These are phyloP conservation scores for Dioszegia hungarica DNA, from an alignment of 768 basidiomycete species.

Conservation along the genomic window DNA sequence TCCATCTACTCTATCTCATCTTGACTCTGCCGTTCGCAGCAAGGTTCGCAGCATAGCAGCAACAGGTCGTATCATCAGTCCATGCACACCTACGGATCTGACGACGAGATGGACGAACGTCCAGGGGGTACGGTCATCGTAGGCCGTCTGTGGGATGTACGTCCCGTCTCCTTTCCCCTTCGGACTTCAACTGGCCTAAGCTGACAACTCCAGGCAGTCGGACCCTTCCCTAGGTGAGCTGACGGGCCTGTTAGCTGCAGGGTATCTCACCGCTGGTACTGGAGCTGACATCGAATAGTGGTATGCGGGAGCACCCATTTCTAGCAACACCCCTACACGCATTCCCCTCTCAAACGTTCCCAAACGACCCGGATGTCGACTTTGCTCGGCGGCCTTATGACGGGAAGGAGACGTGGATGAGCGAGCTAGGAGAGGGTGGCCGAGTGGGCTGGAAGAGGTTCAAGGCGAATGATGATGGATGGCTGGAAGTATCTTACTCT, in stretches of 20 bases:
- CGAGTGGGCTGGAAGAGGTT: slow-evolving; percentile 32
- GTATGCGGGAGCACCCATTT: slow-evolving; percentile 41
- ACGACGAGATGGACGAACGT: neutral
- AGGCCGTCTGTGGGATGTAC: neutral
- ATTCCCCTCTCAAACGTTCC: slow-evolving; percentile 9
- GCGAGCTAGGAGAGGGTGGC: slow-evolving; percentile 27
- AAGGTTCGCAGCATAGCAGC: too few relatives aligned
- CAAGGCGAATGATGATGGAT: slow-evolving; percentile 19
- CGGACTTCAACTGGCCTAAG: neutral
- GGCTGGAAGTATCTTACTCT: slow-evolving; percentile 28
- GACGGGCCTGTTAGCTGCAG: neutral
- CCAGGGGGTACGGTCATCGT: neutral
- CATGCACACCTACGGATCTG: neutral
- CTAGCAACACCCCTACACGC: slow-evolving; percentile 27
- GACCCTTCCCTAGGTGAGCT: neutral
- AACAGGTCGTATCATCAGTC: too few relatives aligned
- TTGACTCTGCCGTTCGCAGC: too few relatives aligned
- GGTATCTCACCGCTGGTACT: neutral
- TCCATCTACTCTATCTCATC: too few relatives aligned
- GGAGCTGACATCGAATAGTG: too few relatives aligned
- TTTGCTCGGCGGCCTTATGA: slow-evolving; percentile 25
- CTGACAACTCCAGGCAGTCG: neutral
- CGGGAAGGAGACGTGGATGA: slow-evolving; percentile 26
- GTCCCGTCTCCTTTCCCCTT: neutral
- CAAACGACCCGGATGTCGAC: slow-evolving; percentile 20